Conservation (phyloP, 2,329 filamentous ascomycete genomes). For the Aspergillus persii region DNA sequence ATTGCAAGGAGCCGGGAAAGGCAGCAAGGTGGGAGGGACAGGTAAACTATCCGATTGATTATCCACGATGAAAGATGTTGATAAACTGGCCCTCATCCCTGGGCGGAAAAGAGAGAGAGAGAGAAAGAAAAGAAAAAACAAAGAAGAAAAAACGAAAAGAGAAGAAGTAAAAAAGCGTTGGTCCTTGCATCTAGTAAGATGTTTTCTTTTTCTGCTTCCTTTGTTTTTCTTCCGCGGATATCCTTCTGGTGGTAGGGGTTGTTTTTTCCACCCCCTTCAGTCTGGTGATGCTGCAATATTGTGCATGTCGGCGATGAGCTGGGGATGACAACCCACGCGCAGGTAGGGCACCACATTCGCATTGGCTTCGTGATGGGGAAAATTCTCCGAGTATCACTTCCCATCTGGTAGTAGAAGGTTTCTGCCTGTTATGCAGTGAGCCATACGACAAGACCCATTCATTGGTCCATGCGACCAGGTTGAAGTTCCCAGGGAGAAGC, state of each 20-base stretch:
- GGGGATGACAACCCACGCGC: slow-evolving; percentile 11
- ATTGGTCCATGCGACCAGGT: not conserved
- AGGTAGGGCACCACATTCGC: slow-evolving; percentile 4
- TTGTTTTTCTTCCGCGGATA: not conserved
- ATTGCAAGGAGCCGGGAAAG: slow-evolving; percentile 27
- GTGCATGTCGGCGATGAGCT: not conserved
- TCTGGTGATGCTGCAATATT: slow-evolving; percentile 6
- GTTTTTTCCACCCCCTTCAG: not conserved
- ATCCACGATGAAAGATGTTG: not conserved
- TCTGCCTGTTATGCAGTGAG: slow-evolving; percentile 3
- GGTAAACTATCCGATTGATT: not conserved
- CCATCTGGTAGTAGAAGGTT: not conserved
- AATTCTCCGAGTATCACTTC: slow-evolving; percentile 11
- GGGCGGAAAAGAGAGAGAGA: not conserved
- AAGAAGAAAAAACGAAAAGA: not conserved
- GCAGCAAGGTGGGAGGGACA: slow-evolving; percentile 7
- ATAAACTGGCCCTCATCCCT: not conserved
- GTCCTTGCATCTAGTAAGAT: slow-evolving; percentile 10
- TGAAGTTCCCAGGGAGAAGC: not conserved
- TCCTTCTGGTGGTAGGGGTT: no score
- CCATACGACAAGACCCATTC: not conserved
- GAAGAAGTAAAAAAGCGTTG: not conserved
- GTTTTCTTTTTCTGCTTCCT: not conserved
- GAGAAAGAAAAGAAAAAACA: not conserved
- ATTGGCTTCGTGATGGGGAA: slow-evolving; percentile 7